These are phyloP conservation scores for Backusella macrospora DNA, from an alignment of 192 early-diverging fungal genomes.

Conservation along the genomic window DNA sequence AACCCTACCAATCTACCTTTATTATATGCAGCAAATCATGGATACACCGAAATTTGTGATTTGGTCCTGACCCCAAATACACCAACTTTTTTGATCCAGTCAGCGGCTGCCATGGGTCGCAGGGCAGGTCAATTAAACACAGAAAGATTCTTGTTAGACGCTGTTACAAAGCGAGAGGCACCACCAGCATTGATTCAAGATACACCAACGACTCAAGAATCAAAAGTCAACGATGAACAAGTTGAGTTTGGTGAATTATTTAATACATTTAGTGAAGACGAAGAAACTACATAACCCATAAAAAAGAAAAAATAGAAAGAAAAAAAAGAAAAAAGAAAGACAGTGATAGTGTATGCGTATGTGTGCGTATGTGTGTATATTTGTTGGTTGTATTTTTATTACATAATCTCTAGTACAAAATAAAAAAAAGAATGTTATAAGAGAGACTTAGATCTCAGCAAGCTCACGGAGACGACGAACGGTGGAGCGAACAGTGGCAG, in stretches of 20 bases:
- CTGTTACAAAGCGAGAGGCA: neutral
- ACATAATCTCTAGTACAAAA: conserved; percentile 16
- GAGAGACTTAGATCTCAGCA: conserved; percentile 74
- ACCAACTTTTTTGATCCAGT: conserved; percentile 31
- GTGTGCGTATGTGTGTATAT: neutral
- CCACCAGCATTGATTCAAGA: neutral
- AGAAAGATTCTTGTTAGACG: neutral
- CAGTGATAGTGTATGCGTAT: neutral
- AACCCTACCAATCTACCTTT: conserved; percentile 34
- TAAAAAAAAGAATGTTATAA: neutral
- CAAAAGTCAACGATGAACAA: neutral
- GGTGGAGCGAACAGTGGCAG: conserved; percentile 89
- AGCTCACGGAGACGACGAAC: conserved; percentile 98
- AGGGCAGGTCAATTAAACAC: conserved; percentile 7
- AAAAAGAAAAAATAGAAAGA: conserved; percentile 12
- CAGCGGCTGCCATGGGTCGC: conserved; percentile 26
- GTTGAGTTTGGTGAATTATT: conserved; percentile 19
- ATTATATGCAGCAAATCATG: conserved; percentile 44
- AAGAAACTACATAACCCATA: conserved; percentile 6
- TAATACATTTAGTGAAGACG: conserved; percentile 32
- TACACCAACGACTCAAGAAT: neutral
- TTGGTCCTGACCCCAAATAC: conserved; percentile 35
- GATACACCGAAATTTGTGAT: conserved; percentile 39
- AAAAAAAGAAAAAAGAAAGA: neutral
- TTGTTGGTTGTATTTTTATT: conserved; percentile 19